These are phyloP conservation scores for Aphanomyces cochlioides DNA, from an alignment of 352 stramenopile genomes.

Conservation along the genomic window DNA sequence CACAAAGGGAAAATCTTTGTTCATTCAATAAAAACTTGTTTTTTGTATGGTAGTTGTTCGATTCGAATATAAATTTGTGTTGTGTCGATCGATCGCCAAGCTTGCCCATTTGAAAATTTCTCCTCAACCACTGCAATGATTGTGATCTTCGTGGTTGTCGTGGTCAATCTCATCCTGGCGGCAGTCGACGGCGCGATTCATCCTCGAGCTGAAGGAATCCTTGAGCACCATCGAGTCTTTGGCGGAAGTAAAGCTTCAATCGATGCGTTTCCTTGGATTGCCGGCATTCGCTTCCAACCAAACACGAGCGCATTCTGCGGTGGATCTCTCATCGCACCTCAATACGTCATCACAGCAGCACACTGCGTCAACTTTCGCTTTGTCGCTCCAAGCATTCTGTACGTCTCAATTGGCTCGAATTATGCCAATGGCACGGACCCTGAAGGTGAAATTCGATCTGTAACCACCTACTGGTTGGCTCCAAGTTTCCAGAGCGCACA, in stretches of 20 bases:
- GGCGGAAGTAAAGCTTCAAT: constrained; percentile 10
- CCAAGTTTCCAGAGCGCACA: constrained; percentile 41
- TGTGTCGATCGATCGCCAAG: too few species aligned
- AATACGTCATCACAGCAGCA: constrained; percentile 68
- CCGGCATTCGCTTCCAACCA: constrained; percentile 18
- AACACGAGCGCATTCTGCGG: constrained; percentile 55
- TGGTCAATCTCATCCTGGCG: too few species aligned
- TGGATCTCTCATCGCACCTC: constrained; percentile 52
- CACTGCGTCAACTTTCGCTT: constrained; percentile 53
- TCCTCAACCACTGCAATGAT: too few species aligned
- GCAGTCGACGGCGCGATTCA: too few species aligned
- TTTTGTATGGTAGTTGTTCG: too few species aligned
- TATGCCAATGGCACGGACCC: constrained; percentile 33
- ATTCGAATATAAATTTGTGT: too few species aligned
- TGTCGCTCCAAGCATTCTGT: constrained; percentile 32
- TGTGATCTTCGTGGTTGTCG: too few species aligned
- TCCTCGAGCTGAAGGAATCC: too few species aligned
- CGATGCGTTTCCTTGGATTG: not conserved
- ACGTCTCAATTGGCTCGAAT: constrained; percentile 33
- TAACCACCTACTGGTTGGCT: constrained; percentile 45
- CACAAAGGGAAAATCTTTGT: too few species aligned
- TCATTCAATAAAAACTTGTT: too few species aligned
- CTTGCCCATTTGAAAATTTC: too few species aligned
- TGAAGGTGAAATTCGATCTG: constrained; percentile 44
- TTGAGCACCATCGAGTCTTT: not conserved